Percentiles rank a stretch among this genome's conserved stretches.
phyloP scores from a whole-genome alignment of 257 asterid species.

The Galeopsis tetrahit region DNA sequence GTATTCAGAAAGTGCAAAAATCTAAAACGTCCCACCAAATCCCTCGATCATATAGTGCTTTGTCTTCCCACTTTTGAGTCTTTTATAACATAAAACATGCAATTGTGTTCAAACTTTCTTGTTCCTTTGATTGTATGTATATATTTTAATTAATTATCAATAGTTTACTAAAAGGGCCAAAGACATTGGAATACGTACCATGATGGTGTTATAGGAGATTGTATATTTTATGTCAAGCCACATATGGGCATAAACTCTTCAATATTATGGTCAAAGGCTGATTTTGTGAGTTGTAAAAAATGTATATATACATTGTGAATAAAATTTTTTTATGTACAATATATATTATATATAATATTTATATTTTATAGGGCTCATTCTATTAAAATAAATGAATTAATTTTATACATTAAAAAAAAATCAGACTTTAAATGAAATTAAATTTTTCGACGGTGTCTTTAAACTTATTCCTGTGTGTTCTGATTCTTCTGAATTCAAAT shows the following conservation, averaged over 20 bases:
- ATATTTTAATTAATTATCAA: neutral
- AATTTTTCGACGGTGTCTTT: too few relatives aligned
- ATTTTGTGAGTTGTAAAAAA: neutral
- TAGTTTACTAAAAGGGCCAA: neutral
- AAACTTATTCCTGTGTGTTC: too few relatives aligned
- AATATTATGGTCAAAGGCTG: neutral
- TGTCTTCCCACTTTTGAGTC: conserved; percentile 28
- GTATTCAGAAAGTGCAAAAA: conserved; percentile 22
- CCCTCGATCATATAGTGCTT: conserved; percentile 7
- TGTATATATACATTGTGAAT: too few relatives aligned
- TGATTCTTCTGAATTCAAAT: too few relatives aligned
- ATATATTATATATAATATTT: too few relatives aligned
- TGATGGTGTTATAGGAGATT: neutral
- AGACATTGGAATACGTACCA: neutral
- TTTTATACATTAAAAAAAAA: too few relatives aligned
- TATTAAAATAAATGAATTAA: too few relatives aligned
- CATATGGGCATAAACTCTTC: neutral
- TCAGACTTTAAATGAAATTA: too few relatives aligned
- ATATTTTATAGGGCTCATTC: too few relatives aligned
- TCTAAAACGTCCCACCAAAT: conserved; percentile 31
- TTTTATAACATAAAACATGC: conserved; percentile 21
- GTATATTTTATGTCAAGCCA: neutral
- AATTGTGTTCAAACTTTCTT: conserved; percentile 1
- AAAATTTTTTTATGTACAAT: too few relatives aligned
- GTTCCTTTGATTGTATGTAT: conserved; percentile 9